phyloP scores from a whole-genome alignment of 2,329 filamentous ascomycete species.

The Botryotinia globosa region DNA sequence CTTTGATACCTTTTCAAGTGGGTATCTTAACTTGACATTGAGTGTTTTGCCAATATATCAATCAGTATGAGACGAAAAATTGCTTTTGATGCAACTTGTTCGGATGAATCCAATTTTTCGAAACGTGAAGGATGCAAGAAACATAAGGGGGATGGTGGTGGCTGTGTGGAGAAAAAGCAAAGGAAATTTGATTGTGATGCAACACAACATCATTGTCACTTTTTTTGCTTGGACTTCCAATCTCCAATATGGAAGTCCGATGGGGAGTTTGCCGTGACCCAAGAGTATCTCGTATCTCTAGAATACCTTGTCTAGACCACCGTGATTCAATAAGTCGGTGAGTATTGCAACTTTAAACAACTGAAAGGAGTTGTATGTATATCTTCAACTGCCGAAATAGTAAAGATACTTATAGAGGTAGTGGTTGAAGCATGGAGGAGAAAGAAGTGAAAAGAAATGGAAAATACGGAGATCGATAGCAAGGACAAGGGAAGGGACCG shows the following conservation, averaged over 20 bases:
- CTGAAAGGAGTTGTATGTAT: background rate
- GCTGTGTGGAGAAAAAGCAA: background rate
- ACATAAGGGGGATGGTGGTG: background rate
- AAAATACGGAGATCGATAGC: background rate
- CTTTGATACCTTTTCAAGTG: background rate
- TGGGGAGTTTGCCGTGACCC: background rate
- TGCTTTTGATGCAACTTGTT: background rate
- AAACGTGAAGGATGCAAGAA: background rate
- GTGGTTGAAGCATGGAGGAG: background rate
- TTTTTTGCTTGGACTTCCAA: background rate
- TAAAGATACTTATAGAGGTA: background rate
- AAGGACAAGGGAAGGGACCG: background rate
- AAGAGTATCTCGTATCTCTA: background rate
- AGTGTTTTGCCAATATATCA: background rate
- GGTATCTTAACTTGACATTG: background rate
- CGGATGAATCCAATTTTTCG: background rate
- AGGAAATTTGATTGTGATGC: background rate
- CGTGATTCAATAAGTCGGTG: background rate
- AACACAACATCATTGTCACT: background rate
- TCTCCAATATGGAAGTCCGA: background rate
- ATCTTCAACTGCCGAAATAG: background rate
- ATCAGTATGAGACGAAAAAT: background rate
- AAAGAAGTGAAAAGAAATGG: background rate
- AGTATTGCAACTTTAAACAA: background rate
- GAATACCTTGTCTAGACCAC: background rate